Percentiles rank a stretch among this genome's conserved stretches.
These are phyloP conservation scores for Exutisphaerella laricina DNA, from an alignment of 2,329 filamentous ascomycete species.

Conservation along the genomic window DNA sequence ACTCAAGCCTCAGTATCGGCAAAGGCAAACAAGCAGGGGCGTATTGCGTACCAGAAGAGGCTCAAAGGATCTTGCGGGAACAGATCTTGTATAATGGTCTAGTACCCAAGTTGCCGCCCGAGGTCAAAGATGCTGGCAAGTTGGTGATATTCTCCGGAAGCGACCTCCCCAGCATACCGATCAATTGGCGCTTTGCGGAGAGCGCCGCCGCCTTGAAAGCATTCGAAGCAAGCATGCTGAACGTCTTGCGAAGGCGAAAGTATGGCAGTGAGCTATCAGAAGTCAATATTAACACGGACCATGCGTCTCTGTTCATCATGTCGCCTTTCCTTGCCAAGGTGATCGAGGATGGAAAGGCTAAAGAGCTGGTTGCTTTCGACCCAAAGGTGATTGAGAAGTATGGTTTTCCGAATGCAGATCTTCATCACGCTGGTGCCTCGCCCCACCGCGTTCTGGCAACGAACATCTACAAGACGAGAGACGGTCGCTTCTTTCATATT, in stretches of 20 bases:
- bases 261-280: slow-evolving; percentile 15
- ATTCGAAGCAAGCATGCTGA: slow-evolving; percentile 20
- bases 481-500: slow-evolving; percentile 44
- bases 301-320: slow-evolving; percentile 25
- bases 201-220: slow-evolving; percentile 38
- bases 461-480: slow-evolving; percentile 46
- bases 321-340: slow-evolving; percentile 16
- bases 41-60: slow-evolving; percentile 20
- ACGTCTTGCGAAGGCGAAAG: slow-evolving; percentile 17
- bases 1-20: neutral
- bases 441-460: slow-evolving; percentile 30
- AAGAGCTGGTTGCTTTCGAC: neutral
- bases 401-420: slow-evolving; percentile 16
- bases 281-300: slow-evolving; percentile 19
- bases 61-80: slow-evolving; percentile 31
- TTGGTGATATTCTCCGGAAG: slow-evolving; percentile 39
- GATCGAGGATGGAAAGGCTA: slow-evolving; percentile 4
- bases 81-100: slow-evolving; percentile 43
- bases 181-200: slow-evolving; percentile 55
- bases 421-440: slow-evolving; percentile 11
- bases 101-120: slow-evolving; percentile 36
- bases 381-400: slow-evolving; percentile 4
- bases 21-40: neutral
- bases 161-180: slow-evolving; percentile 44
- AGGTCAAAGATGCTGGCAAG: slow-evolving; percentile 37